phyloP scores from a whole-genome alignment of 192 early-diverging fungal species.

The Nowakowskiella sp. region DNA sequence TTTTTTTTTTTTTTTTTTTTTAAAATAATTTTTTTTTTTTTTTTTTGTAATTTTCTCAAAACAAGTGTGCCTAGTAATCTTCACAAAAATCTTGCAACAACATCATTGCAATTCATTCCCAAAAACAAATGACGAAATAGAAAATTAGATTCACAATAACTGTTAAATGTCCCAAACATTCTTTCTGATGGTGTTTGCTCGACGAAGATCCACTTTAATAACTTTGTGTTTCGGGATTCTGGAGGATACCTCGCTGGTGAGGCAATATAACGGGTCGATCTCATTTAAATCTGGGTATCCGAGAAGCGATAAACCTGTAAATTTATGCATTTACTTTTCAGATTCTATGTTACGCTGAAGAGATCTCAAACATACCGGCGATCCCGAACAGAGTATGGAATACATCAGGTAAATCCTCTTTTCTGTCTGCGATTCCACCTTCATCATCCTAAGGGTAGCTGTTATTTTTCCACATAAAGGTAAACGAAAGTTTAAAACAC shows the following conservation, averaged over 20 bases:
- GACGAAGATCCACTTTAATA: too few species aligned
- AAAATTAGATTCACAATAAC: too few species aligned
- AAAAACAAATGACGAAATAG: too few species aligned
- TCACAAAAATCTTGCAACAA: too few species aligned
- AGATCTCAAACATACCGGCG: slow-evolving; percentile 41
- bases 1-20: too few species aligned
- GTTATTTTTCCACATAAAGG: neutral
- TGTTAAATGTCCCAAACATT: too few species aligned
- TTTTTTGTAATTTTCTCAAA: too few species aligned
- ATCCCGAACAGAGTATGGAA: slow-evolving; percentile 97
- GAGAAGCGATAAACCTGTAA: slow-evolving; percentile 65
- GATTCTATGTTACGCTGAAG: neutral
- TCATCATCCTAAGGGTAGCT: slow-evolving; percentile 47
- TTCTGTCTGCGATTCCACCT: slow-evolving; percentile 92
- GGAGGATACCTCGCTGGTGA: slow-evolving; percentile 61
- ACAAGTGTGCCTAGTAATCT: too few species aligned
- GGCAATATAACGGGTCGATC: slow-evolving; percentile 91
- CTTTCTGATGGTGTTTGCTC: too few species aligned
- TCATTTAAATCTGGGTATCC: slow-evolving; percentile 65
- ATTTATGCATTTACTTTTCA: neutral
- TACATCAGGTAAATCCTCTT: slow-evolving; percentile 86
- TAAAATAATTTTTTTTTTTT: too few species aligned
- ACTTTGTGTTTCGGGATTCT: too few species aligned
- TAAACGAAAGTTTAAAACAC: slow-evolving; percentile 7
- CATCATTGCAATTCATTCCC: too few species aligned